Percentiles rank a stretch among this genome's conserved stretches.
phyloP scores from a whole-genome alignment of 495 filamentous ascomycete genomes.

The Aspergillus biplanus region DNA sequence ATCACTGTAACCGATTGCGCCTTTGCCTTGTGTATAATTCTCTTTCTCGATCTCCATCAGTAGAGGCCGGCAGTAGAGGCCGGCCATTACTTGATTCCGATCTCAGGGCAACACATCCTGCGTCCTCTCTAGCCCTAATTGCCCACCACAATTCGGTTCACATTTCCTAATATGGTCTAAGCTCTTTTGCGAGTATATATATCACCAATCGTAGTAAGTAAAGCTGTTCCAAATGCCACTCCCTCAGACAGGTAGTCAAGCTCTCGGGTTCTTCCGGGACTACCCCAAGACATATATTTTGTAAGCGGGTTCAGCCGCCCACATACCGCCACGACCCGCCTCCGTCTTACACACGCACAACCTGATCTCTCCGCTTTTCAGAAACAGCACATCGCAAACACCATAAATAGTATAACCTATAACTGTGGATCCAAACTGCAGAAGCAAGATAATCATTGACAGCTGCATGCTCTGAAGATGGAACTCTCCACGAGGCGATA shows the following conservation, averaged over 20 bases:
- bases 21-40: neutral
- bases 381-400: neutral
- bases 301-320: too few species aligned
- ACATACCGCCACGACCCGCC: neutral
- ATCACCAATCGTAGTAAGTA: neutral
- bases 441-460: neutral
- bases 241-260: neutral
- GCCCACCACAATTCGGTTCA: too few species aligned
- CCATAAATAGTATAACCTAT: too few species aligned
- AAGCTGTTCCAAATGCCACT: neutral
- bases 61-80: neutral
- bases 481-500: neutral
- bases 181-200: neutral
- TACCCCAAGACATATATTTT: too few species aligned
- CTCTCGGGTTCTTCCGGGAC: neutral
- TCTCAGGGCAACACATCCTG: neutral
- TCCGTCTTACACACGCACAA: neutral
- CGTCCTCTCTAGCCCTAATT: neutral
- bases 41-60: neutral
- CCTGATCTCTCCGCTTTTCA: neutral
- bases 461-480: neutral
- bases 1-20: neutral
- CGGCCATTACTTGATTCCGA: neutral
- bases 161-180: neutral
- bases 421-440: neutral